Percentiles rank a stretch among this genome's conserved stretches.
Conservation (phyloP, 352 stramenopile species). For the Globisporangium takayamanum region DNA sequence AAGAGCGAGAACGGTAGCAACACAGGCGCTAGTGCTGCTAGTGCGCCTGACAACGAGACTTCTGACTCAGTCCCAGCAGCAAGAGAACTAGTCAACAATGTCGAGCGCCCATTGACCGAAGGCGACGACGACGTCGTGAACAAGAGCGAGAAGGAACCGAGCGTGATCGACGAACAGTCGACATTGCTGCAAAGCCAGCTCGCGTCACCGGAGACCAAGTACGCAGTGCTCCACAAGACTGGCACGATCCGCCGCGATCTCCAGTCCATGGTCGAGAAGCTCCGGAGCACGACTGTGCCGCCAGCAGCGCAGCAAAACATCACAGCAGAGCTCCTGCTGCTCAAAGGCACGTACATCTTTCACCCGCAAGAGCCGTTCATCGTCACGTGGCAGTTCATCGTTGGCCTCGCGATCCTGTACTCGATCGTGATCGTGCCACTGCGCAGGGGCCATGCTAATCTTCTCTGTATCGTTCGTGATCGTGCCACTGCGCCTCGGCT, state of each 20-base stretch:
- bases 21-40: background rate
- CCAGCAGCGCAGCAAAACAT: constrained; percentile 40
- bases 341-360: constrained; percentile 70
- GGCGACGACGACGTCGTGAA: background rate
- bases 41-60: too few relatives aligned
- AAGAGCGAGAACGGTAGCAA: background rate
- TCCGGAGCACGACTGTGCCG: constrained; percentile 40
- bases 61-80: background rate
- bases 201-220: background rate
- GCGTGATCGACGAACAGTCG: background rate
- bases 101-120: background rate
- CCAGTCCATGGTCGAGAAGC: constrained; percentile 29
- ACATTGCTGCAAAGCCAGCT: background rate
- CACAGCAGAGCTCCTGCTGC: constrained; percentile 39
- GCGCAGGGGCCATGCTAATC: too few relatives aligned
- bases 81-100: background rate
- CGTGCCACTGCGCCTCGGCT: constrained; percentile 85
- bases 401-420: constrained; percentile 77
- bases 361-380: constrained; percentile 65
- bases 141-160: background rate
- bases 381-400: constrained; percentile 69
- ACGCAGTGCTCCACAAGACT: background rate
- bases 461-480: constrained; percentile 88
- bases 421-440: constrained; percentile 87
- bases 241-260: constrained; percentile 14